Conservation (phyloP, 2,329 filamentous ascomycete species). For the Pseudopithomyces chartarum region DNA sequence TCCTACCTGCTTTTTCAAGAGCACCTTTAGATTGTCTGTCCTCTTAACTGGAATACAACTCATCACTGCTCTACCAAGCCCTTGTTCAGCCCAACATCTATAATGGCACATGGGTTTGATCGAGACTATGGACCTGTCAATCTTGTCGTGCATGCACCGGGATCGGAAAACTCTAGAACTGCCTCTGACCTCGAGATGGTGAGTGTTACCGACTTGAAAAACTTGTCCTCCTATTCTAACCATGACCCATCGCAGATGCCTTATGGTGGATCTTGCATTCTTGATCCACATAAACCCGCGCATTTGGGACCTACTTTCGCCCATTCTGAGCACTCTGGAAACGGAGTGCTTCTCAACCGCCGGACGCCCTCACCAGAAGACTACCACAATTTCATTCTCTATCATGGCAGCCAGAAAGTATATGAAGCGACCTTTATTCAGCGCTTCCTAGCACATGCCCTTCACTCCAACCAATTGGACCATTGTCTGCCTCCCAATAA, state of each 20-base stretch:
- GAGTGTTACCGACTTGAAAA: not conserved
- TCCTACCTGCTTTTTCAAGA: not conserved
- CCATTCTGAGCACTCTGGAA: conserved; percentile 10
- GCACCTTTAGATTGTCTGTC: too few species aligned
- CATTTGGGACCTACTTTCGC: not conserved
- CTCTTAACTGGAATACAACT: too few species aligned
- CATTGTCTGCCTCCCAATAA: conserved; percentile 10
- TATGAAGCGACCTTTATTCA: conserved; percentile 32
- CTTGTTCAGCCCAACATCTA: too few species aligned
- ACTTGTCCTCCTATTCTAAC: not conserved
- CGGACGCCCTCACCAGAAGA: conserved; percentile 23
- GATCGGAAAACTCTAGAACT: not conserved
- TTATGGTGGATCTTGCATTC: conserved; percentile 5
- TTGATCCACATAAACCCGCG: not conserved
- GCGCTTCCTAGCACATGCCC: conserved; percentile 25
- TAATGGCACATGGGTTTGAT: too few species aligned
- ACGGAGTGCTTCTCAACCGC: conserved; percentile 14
- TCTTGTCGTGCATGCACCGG: not conserved
- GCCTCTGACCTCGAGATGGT: not conserved
- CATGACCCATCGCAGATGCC: conserved; percentile 4
- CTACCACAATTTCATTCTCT: conserved; percentile 24
- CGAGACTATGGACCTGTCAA: conserved; percentile 28
- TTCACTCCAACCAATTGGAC: conserved; percentile 22
- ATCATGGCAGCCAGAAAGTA: conserved; percentile 31
- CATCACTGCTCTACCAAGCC: too few species aligned